Percentiles rank a stretch among this genome's conserved stretches.
These are phyloP conservation scores for Didymella lethalis DNA, from an alignment of 2,329 filamentous ascomycete genomes.

Conservation along the genomic window DNA sequence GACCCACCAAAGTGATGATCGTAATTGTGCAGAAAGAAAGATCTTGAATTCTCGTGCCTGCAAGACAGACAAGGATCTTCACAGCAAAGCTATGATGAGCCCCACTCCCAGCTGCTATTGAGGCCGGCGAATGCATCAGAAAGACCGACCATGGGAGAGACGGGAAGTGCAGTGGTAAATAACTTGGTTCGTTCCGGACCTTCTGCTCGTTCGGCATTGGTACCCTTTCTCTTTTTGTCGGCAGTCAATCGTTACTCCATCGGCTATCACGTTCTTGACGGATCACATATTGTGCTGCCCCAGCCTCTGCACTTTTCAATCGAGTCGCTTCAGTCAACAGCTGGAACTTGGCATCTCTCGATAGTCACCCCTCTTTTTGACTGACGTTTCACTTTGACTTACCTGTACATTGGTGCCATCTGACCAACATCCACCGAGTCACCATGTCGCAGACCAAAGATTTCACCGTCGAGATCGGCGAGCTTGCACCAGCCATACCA, in stretches of 20 bases:
- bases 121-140: neutral
- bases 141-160: neutral
- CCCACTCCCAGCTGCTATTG: conserved; percentile 1
- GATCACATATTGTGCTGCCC: conserved; percentile 8
- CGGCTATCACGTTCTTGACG: neutral
- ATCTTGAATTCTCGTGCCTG: conserved; percentile 11
- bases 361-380: conserved; percentile 38
- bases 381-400: conserved; percentile 17
- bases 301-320: conserved; percentile 2
- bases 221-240: neutral
- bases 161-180: conserved; percentile 1
- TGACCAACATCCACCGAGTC: neutral
- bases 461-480: conserved; percentile 40
- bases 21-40: conserved; percentile 4
- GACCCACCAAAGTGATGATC: conserved; percentile 6
- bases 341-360: conserved; percentile 3
- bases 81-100: conserved; percentile 3
- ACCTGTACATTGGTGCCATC: neutral
- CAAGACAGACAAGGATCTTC: conserved; percentile 10
- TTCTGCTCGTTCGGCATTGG: neutral
- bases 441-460: conserved; percentile 39
- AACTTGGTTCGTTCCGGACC: neutral
- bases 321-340: neutral
- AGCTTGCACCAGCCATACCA: conserved; percentile 22
- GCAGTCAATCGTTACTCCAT: conserved; percentile 1